Conservation (phyloP, 345 rosid species). For the Noccaea bulbosa region DNA sequence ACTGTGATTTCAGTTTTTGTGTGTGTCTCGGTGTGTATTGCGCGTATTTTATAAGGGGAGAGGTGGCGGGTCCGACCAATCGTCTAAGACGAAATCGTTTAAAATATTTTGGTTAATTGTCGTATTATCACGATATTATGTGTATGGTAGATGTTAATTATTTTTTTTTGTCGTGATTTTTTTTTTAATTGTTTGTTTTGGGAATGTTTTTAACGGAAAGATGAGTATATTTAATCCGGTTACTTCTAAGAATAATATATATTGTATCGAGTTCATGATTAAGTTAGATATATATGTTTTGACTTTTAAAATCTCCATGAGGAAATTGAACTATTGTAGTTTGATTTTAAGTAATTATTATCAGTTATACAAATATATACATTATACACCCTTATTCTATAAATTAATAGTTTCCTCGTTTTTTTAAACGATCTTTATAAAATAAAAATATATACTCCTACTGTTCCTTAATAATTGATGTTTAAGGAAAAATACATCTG, state of each 20-base stretch:
- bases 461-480: no score
- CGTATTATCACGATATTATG: background rate
- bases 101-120: background rate
- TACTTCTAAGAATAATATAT: background rate
- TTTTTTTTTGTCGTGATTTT: background rate
- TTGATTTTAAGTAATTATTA: background rate
- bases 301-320: background rate
- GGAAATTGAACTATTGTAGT: background rate
- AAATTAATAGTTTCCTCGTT: background rate
- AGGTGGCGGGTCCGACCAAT: slow-evolving; percentile 23
- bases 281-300: background rate
- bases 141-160: background rate
- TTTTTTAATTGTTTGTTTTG: background rate
- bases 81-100: slow-evolving; percentile 3
- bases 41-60: slow-evolving; percentile 16
- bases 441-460: no score
- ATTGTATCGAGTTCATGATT: background rate
- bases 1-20: slow-evolving; percentile 3
- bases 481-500: no score
- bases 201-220: background rate
- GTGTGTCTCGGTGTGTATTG: slow-evolving; percentile 20
- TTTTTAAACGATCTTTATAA: no score
- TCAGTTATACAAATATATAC: background rate
- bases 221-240: background rate
- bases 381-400: background rate